Evolutionary conservation across 495 filamentous ascomycete genomes (phyloP).

Genomic region (Aspergillus taichungensis): DNA sequence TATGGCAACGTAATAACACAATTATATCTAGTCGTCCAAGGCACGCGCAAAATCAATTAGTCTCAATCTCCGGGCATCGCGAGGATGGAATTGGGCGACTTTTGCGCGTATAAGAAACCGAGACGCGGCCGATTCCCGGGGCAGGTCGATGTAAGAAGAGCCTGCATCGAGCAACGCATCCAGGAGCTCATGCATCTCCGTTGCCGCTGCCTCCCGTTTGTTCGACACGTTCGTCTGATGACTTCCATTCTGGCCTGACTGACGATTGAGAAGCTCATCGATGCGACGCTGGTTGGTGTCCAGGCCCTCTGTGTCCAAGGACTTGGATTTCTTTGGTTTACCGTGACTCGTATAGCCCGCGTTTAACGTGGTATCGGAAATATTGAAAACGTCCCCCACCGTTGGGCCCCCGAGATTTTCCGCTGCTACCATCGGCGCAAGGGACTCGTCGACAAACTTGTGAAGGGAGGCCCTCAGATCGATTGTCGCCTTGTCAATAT

Average conservation of each 20-base stretch:
- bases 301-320: conserved; percentile 33
- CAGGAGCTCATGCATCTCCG: conserved; percentile 58
- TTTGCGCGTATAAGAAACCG: conserved; percentile 78
- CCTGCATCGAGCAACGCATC: conserved; percentile 55
- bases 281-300: conserved; percentile 54
- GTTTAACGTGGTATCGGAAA: conserved; percentile 51
- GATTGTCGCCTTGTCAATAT: conserved; percentile 46
- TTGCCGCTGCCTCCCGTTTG: conserved; percentile 56
- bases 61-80: conserved; percentile 64
- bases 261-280: conserved; percentile 60
- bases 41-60: conserved; percentile 80
- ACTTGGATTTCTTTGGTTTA: conserved; percentile 54
- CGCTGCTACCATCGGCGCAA: conserved; percentile 74
- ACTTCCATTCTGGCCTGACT: conserved; percentile 17
- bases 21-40: conserved; percentile 47
- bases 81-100: conserved; percentile 79
- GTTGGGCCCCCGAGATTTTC: conserved; percentile 82
- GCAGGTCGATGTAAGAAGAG: conserved; percentile 57
- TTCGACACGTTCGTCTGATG: conserved; percentile 38
- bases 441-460: conserved; percentile 62
- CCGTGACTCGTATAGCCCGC: conserved; percentile 67
- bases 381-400: conserved; percentile 62
- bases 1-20: no score
- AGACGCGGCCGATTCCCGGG: conserved; percentile 70
- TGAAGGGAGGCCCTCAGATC: conserved; percentile 54